phyloP scores from a whole-genome alignment of 1,284 basidiomycete species.

The Laetiporus sulphureus region DNA sequence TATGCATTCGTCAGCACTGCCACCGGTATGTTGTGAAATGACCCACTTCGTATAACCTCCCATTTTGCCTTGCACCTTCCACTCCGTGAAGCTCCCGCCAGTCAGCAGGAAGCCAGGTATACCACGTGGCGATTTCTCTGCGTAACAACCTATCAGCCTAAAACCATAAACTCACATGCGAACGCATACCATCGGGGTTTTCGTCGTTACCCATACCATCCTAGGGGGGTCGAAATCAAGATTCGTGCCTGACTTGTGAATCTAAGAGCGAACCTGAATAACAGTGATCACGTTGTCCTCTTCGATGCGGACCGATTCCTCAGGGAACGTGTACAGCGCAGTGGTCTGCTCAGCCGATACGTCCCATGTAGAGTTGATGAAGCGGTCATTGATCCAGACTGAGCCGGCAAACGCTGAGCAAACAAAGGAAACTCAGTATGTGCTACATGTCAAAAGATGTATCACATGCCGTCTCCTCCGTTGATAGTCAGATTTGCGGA shows the following conservation, averaged over 20 bases:
- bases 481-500: constrained; percentile 70
- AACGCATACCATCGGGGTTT: constrained; percentile 32
- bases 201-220: constrained; percentile 80
- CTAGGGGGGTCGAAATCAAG: constrained; percentile 23
- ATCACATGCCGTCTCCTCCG: constrained; percentile 60
- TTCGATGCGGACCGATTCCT: constrained; percentile 38
- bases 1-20: too few relatives aligned
- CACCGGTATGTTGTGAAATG: neutral
- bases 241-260: neutral
- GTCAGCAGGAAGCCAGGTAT: constrained; percentile 69
- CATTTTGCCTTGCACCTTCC: constrained; percentile 80
- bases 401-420: constrained; percentile 64
- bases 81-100: constrained; percentile 51
- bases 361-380: constrained; percentile 65
- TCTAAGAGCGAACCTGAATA: constrained; percentile 44
- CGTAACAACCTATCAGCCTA: too few relatives aligned
- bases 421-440: too few relatives aligned
- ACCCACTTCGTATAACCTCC: constrained; percentile 67
- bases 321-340: constrained; percentile 54
- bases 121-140: constrained; percentile 66
- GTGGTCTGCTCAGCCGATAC: constrained; percentile 56
- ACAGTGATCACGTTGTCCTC: constrained; percentile 71
- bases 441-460: too few relatives aligned
- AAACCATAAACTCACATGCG: too few relatives aligned
- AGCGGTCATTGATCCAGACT: constrained; percentile 73